These are phyloP conservation scores for Brasilioporus rufonigricans DNA, from an alignment of 768 basidiomycete genomes.

Conservation along the genomic window DNA sequence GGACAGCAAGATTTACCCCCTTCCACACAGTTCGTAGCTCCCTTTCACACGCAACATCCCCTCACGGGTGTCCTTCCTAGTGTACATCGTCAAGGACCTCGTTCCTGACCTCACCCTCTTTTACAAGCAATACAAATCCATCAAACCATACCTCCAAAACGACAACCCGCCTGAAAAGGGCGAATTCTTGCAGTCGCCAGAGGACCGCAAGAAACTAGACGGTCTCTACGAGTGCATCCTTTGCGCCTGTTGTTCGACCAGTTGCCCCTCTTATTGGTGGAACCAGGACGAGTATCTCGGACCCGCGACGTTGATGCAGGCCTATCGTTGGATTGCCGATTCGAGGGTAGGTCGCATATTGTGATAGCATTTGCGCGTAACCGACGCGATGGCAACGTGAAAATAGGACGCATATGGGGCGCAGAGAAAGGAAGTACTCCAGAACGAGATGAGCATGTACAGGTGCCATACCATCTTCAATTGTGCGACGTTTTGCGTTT, in stretches of 20 bases:
- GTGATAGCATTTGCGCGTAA: not conserved
- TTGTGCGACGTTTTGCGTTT: slow-evolving; percentile 46
- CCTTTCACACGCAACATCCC: not conserved
- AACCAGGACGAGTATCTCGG: slow-evolving; percentile 99
- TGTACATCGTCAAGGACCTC: slow-evolving; percentile 99
- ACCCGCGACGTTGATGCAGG: slow-evolving; percentile 94
- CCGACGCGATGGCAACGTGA: not conserved
- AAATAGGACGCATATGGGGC: slow-evolving; percentile 70
- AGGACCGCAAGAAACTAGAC: slow-evolving; percentile 93
- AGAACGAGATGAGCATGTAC: slow-evolving; percentile 96
- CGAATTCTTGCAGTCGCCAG: slow-evolving; percentile 87
- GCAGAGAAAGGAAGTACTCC: slow-evolving; percentile 85
- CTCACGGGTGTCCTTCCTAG: slow-evolving; percentile 38
- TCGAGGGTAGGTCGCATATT: slow-evolving; percentile 61
- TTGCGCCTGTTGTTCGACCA: slow-evolving; percentile 96
- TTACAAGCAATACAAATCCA: slow-evolving; percentile 99
- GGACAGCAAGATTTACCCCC: slow-evolving; percentile 90
- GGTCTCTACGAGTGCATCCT: slow-evolving; percentile 98
- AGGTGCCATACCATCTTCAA: slow-evolving; percentile 99
- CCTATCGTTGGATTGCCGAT: slow-evolving; percentile 98
- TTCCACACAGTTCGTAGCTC: slow-evolving; percentile 83
- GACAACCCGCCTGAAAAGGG: slow-evolving; percentile 82
- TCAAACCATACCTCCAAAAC: slow-evolving; percentile 95
- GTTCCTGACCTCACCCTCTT: slow-evolving; percentile 89
- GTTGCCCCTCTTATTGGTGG: slow-evolving; percentile 99